These are phyloP conservation scores for Collariella sp. DNA, from an alignment of 495 filamentous ascomycete species.

Conservation along the genomic window DNA sequence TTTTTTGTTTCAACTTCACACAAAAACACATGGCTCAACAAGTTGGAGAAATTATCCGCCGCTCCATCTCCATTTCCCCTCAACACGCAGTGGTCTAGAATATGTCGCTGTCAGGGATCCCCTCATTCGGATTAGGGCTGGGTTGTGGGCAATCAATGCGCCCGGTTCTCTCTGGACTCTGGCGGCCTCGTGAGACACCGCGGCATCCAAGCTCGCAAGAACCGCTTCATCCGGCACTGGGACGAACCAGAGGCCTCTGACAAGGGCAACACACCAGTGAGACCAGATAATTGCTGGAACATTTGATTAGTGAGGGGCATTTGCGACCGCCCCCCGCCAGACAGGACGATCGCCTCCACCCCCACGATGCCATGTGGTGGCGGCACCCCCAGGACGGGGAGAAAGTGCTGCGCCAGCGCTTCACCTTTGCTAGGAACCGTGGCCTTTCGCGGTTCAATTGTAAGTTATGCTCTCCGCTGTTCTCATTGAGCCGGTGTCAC, in stretches of 20 bases:
- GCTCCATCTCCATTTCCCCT: no score
- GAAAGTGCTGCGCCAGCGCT: neutral
- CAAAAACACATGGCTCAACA: neutral
- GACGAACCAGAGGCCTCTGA: no score
- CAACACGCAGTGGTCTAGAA: neutral
- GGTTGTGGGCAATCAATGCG: neutral
- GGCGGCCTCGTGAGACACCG: neutral
- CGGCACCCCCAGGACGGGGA: neutral
- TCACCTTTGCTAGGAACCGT: neutral
- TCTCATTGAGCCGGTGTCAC: slow-evolving; percentile 10
- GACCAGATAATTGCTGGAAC: no score
- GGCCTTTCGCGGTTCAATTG: neutral
- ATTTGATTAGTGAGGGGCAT: no score
- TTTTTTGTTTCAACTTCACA: slow-evolving; percentile 3
- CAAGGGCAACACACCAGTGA: no score
- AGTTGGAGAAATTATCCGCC: no score
- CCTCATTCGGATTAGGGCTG: neutral
- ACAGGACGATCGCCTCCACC: no score
- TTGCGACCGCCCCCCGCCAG: no score
- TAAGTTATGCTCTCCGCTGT: no score
- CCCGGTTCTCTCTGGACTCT: neutral
- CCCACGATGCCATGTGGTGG: neutral
- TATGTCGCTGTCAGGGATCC: neutral
- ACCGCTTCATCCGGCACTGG: neutral
- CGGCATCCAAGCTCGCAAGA: slow-evolving; percentile 2